A percentile compares a stretch with the other conserved stretches of the same genome.
Conservation (phyloP, 768 basidiomycete species). For the Melanogaster broomeanus region DNA sequence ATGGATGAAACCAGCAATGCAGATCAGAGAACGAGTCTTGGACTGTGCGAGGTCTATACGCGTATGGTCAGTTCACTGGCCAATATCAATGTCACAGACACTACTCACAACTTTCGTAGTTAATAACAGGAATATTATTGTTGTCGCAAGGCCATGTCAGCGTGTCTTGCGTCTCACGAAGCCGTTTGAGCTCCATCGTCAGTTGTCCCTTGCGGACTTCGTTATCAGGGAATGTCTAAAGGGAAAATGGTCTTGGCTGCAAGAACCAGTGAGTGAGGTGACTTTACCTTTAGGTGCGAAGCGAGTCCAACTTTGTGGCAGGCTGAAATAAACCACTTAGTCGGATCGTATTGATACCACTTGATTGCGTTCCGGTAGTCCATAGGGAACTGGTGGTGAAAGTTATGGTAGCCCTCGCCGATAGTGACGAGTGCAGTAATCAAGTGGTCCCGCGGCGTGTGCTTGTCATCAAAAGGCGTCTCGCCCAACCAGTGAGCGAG, state of each 20-base stretch:
- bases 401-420: constrained; percentile 98
- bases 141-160: constrained; percentile 80
- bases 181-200: constrained; percentile 91
- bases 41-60: constrained; percentile 74
- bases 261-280: background rate
- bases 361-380: constrained; percentile 96
- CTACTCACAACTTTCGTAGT: constrained; percentile 81
- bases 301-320: constrained; percentile 51
- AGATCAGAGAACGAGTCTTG: constrained; percentile 76
- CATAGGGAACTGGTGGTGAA: constrained; percentile 97
- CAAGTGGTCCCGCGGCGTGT: constrained; percentile 87
- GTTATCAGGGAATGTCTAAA: constrained; percentile 60
- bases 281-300: constrained; percentile 53
- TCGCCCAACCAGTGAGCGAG: constrained; percentile 97
- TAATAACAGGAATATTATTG: constrained; percentile 76
- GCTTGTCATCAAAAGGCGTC: constrained; percentile 92
- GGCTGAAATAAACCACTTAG: constrained; percentile 82
- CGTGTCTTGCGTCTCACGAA: constrained; percentile 74
- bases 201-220: constrained; percentile 85
- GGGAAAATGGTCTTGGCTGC: background rate
- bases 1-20: constrained; percentile 92
- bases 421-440: constrained; percentile 89
- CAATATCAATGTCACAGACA: background rate
- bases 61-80: background rate
- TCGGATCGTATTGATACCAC: constrained; percentile 90